Evolutionary conservation across 164 flowering plant species (phyloP), one percentile per base, ranked within the genome.

Genomic region (Stephania cephalantha): DNA sequence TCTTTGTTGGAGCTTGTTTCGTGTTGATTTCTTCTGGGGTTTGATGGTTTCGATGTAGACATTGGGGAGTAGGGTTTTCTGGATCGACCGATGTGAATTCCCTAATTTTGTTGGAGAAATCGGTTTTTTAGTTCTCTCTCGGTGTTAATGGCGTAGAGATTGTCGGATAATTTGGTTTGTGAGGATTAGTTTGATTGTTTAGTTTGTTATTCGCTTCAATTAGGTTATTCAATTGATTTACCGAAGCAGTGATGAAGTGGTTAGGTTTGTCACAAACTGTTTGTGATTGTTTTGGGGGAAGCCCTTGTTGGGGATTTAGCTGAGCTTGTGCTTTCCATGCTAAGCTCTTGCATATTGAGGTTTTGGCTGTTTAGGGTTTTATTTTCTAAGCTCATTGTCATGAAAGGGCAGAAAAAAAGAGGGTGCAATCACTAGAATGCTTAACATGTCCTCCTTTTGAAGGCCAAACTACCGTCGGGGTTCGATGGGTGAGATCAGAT

Each of bases 401-500:
- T 50, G 11, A 50, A 25, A 50, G 55, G 15, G 15, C 3, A 50
- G 13, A 25, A 7, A 48, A 48, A 7, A 8, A 8, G 15, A 50
- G 3, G 42, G 15, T 50, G 55, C 12, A 50, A 50, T 50, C 25
- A 25, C 25, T 25, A 25, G 25, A 25, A 25, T 25, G 25, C 0
- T 25, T 25, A 25, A 25, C 0, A 0, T 25, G 25, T 25, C 25
- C 0, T 25, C 25, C 25, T 35, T 35, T 4, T 35, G 42, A 35
- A 35, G 42, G 42, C 42, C 42, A 4, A 35, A 35, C 42, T 35
- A 35, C 42, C 4, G 42, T 35, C 4, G 42, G 42, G 42, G 42
- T 35, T 35, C 42, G 78, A 63, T 55, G 20, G 71, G 46, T 69
- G 77, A 74, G 42, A 73, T 76, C 4, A 70, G 71, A 1, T 69